Evolutionary conservation across 2,329 filamentous ascomycete species (phyloP), one percentile per base, ranked within the genome.

Genomic region (Verticillium nonalfalfae): DNA sequence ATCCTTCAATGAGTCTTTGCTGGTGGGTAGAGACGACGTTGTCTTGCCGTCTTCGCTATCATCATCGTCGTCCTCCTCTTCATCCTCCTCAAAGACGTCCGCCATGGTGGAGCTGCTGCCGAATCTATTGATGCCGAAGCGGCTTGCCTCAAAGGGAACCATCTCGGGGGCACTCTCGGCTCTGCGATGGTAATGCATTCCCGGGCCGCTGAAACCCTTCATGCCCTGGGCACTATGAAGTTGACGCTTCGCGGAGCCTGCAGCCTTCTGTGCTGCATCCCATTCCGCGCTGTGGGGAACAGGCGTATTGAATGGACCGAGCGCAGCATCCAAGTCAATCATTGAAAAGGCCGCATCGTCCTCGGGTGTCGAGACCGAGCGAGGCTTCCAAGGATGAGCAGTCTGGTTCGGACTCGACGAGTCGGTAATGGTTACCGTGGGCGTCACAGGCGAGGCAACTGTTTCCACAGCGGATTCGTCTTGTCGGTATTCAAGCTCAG

Each of bases 311-410:
- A 97, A 96, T 0, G 94, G 93, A 1, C 93, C 93, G 1, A 98
- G 82, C 33, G 94, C 95, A 18, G 93, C 94, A 76, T 99, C 95
- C 52, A 99, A 79, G 73, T 99, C 95, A 65, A 99, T 96, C 73
- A 97, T 89, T 7, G 90, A 88, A 69, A 87, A 91, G 59, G 88
- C 83, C 3, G 84, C 73, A 62, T 96, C 91, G 56, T 88, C 85
- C 9, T 85, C 81, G 2, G 73, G 74, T 52, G 67, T 75, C 64
- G 69, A 71, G 34, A 73, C 21, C 18, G 63, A 74, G 45, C 73
- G 62, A 66, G 78, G 74, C 54, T 76, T 78, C 69, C 76, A 76
- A 3, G 72, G 63, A 15, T 70, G 61, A 11, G 15, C 15, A 15
- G 6, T 15, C 36, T 69, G 62, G 39, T 71, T 65, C 9, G 69